Percentiles rank a stretch among this genome's conserved stretches.
phyloP scores from a whole-genome alignment of 345 rosid species.

The Bruguiera gymnorhiza region DNA sequence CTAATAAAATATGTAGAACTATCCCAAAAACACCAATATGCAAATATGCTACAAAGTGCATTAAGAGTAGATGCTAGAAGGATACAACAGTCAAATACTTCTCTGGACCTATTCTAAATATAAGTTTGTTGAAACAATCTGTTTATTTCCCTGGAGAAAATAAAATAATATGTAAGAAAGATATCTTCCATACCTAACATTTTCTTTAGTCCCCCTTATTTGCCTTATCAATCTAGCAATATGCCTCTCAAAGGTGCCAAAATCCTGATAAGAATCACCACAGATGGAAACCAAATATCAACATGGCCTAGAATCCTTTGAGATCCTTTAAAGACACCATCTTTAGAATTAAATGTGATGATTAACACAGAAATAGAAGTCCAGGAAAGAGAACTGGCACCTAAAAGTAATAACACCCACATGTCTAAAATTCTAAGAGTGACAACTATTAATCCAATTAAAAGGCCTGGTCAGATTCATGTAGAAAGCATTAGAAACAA shows the following conservation, averaged over 20 bases:
- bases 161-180: background rate
- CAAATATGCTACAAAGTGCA: background rate
- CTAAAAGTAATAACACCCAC: background rate
- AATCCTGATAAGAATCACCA: conserved; percentile 43
- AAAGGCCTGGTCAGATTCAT: too few relatives aligned
- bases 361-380: background rate
- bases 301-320: background rate
- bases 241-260: conserved; percentile 53
- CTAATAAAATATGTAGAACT: background rate
- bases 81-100: background rate
- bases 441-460: too few relatives aligned
- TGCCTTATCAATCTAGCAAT: conserved; percentile 60
- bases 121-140: background rate
- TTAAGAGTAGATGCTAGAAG: background rate
- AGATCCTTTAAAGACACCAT: background rate
- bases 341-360: background rate
- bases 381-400: background rate
- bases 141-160: background rate
- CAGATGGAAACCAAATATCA: conserved; percentile 1
- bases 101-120: background rate
- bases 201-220: conserved; percentile 64
- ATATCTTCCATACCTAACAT: conserved; percentile 54
- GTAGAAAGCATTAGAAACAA: too few relatives aligned
- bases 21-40: background rate
- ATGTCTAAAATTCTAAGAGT: background rate